These are phyloP conservation scores for Corylus avellana DNA, from an alignment of 306 rosid species.

Conservation along the genomic window DNA sequence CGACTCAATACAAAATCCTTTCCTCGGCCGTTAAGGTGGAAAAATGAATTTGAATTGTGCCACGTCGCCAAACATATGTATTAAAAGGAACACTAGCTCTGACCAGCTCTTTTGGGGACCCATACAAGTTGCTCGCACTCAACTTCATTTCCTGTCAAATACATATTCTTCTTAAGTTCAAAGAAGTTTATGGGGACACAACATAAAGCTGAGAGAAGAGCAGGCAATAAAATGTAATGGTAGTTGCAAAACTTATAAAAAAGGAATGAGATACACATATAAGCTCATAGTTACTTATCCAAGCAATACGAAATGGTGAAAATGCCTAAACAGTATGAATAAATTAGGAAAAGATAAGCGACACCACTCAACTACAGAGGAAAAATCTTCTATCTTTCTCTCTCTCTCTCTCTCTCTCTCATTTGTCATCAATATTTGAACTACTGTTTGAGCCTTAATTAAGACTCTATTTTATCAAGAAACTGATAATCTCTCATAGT, in stretches of 20 bases:
- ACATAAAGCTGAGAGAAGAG: constrained; percentile 10
- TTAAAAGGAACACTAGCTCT: constrained; percentile 79
- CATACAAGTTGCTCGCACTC: constrained; percentile 98
- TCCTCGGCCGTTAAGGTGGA: too few relatives aligned
- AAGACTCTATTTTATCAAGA: too few relatives aligned
- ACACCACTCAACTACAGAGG: not conserved
- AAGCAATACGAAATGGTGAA: not conserved
- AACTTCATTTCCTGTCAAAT: constrained; percentile 90
- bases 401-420: too few relatives aligned
- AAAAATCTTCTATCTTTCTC: not conserved
- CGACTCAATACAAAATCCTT: too few relatives aligned
- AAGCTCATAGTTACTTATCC: not conserved
- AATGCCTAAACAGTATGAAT: not conserved
- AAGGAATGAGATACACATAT: not conserved
- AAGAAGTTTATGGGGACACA: constrained; percentile 9
- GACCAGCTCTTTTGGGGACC: constrained; percentile 85
- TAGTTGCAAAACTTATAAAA: not conserved
- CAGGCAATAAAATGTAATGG: not conserved
- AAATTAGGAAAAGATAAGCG: not conserved
- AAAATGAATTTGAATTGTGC: constrained; percentile 76
- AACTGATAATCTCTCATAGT: too few relatives aligned
- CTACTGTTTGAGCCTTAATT: too few relatives aligned
- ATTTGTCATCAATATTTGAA: too few relatives aligned
- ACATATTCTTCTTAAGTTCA: constrained; percentile 19
- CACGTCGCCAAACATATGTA: constrained; percentile 88